Percentiles rank a stretch among this genome's conserved stretches.
Conservation (phyloP, 1,139 yeast species). For the Taiozyma sp. region DNA sequence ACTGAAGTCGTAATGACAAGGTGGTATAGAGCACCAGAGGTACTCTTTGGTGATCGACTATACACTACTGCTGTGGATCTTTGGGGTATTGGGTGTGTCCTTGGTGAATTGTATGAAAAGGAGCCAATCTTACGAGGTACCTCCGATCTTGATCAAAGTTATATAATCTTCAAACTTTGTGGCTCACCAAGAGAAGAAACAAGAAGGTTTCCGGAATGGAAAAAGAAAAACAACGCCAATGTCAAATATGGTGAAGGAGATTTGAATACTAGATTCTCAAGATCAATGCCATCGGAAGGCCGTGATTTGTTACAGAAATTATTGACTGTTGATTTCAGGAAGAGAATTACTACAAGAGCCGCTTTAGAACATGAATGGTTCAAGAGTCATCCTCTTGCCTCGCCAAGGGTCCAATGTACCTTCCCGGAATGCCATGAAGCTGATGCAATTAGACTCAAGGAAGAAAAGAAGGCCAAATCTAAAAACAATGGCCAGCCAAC, state of each 20-base stretch:
- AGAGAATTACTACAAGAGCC: slow-evolving; percentile 71
- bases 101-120: slow-evolving; percentile 82
- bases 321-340: slow-evolving; percentile 62
- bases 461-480: slow-evolving; percentile 2
- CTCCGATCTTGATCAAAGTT: slow-evolving; percentile 89
- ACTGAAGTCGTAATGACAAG: slow-evolving; percentile 93
- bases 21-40: slow-evolving; percentile 97
- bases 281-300: slow-evolving; percentile 27
- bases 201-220: slow-evolving; percentile 54
- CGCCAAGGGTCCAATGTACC: slow-evolving; percentile 48
- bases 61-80: slow-evolving; percentile 90
- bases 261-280: slow-evolving; percentile 40
- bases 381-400: slow-evolving; percentile 58
- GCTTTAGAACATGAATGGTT: slow-evolving; percentile 75
- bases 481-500: background rate
- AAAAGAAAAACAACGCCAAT: slow-evolving; percentile 7
- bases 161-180: slow-evolving; percentile 68
- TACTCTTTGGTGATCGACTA: slow-evolving; percentile 75
- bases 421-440: slow-evolving; percentile 90
- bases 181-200: slow-evolving; percentile 73
- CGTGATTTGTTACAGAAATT: slow-evolving; percentile 47
- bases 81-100: slow-evolving; percentile 97
- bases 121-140: slow-evolving; percentile 84
- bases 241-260: slow-evolving; percentile 42
- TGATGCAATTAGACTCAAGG: slow-evolving; percentile 43